Percentiles rank a stretch among this genome's conserved stretches.
phyloP scores from a whole-genome alignment of 192 early-diverging fungal species.

The Coemansia sp. region DNA sequence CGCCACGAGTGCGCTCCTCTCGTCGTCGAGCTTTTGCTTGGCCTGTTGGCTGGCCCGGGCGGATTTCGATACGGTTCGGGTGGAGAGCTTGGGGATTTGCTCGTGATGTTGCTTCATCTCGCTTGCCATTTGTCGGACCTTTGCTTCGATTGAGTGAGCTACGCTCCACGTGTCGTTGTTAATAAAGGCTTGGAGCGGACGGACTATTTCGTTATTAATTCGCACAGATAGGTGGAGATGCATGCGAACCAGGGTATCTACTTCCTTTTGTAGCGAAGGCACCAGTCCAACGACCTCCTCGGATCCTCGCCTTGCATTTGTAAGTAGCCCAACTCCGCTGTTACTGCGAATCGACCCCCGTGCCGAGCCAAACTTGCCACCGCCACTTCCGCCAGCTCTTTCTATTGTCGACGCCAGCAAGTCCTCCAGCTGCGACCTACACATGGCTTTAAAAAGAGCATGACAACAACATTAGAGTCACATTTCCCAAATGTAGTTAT shows the following conservation, averaged over 20 bases:
- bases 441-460: background rate
- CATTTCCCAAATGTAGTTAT: background rate
- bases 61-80: slow-evolving; percentile 40
- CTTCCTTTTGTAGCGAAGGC: slow-evolving; percentile 32
- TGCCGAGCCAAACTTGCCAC: slow-evolving; percentile 15
- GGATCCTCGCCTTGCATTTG: slow-evolving; percentile 2
- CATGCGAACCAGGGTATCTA: slow-evolving; percentile 33
- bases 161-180: slow-evolving; percentile 26
- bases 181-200: slow-evolving; percentile 30
- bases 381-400: slow-evolving; percentile 15
- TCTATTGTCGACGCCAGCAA: slow-evolving; percentile 35
- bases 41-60: slow-evolving; percentile 39
- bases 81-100: slow-evolving; percentile 45
- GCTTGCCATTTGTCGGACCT: slow-evolving; percentile 27
- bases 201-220: slow-evolving; percentile 46
- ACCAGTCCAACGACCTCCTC: slow-evolving; percentile 21
- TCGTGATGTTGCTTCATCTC: slow-evolving; percentile 45
- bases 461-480: background rate
- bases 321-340: background rate
- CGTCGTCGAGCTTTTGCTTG: slow-evolving; percentile 39
- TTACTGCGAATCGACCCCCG: slow-evolving; percentile 14
- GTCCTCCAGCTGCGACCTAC: slow-evolving; percentile 45
- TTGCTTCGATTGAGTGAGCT: slow-evolving; percentile 20
- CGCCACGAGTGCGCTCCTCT: slow-evolving; percentile 28
- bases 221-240: slow-evolving; percentile 43